phyloP scores from a whole-genome alignment of 768 basidiomycete genomes.

The Mycena metata region DNA sequence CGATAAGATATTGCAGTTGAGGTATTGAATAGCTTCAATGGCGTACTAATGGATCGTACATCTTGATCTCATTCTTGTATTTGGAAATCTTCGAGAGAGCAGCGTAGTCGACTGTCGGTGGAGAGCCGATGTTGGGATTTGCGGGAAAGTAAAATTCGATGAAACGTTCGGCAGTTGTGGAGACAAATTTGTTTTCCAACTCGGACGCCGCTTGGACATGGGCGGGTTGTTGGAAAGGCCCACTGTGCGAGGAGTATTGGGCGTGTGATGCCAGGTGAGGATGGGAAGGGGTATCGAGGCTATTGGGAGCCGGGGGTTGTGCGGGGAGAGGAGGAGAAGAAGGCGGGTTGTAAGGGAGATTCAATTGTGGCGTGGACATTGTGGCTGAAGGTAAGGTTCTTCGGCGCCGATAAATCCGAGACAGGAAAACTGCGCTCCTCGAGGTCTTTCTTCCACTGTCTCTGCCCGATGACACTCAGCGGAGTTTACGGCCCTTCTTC shows the following conservation, averaged over 20 bases:
- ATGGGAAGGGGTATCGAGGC: constrained; percentile 10
- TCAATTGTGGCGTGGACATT: too few species aligned
- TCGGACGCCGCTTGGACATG: constrained; percentile 28
- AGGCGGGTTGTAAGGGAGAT: too few species aligned
- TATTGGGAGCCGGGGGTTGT: constrained; percentile 21
- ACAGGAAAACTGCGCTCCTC: too few species aligned
- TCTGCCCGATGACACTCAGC: too few species aligned
- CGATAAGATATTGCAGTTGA: constrained; percentile 9
- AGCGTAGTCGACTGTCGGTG: constrained; percentile 25
- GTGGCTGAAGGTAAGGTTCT: too few species aligned
- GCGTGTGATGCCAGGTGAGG: neutral
- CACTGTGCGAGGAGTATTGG: constrained; percentile 25
- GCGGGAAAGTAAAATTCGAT: constrained; percentile 14
- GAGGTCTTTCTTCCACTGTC: too few species aligned
- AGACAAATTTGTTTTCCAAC: constrained; percentile 25
- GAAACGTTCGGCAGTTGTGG: constrained; percentile 16
- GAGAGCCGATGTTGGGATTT: constrained; percentile 24
- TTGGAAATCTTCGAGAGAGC: constrained; percentile 17
- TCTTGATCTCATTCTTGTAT: constrained; percentile 21
- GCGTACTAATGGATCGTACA: constrained; percentile 29
- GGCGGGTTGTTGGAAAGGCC: constrained; percentile 27
- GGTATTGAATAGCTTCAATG: neutral
- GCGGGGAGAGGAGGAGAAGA: constrained; percentile 15
- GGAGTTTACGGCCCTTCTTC: too few species aligned
- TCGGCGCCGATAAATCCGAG: too few species aligned